Evolutionary conservation across 2,329 filamentous ascomycete genomes (phyloP).

Genomic region (Orbilia ellipsospora): DNA sequence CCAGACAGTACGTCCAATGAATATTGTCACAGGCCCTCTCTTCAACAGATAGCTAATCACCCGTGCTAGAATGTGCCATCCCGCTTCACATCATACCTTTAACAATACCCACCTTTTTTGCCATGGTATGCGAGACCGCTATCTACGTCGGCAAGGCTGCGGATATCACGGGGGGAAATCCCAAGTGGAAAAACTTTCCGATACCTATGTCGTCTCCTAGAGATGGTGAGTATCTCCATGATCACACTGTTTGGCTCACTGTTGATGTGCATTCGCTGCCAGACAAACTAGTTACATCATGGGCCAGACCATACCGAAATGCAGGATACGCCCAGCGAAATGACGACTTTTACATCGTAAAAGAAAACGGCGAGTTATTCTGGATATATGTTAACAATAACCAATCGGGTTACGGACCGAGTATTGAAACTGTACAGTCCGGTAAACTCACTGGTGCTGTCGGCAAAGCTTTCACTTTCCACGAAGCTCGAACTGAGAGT

Average conservation of each 20-base stretch:
- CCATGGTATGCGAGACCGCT: constrained; percentile 72
- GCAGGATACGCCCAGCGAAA: constrained; percentile 71
- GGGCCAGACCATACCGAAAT: constrained; percentile 80
- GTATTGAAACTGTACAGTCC: constrained; percentile 35
- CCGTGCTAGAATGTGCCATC: constrained; percentile 66
- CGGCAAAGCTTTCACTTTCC: constrained; percentile 81
- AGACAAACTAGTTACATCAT: constrained; percentile 79
- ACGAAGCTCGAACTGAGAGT: constrained; percentile 60
- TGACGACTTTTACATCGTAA: constrained; percentile 85
- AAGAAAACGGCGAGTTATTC: constrained; percentile 85
- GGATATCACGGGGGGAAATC: constrained; percentile 62
- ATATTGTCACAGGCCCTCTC: constrained; percentile 25
- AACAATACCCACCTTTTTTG: constrained; percentile 75
- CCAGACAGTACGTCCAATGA: constrained; percentile 61
- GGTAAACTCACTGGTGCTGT: constrained; percentile 72
- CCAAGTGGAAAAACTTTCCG: constrained; percentile 59
- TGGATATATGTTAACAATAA: constrained; percentile 60
- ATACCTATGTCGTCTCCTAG: constrained; percentile 61
- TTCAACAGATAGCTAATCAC: constrained; percentile 59
- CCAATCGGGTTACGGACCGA: constrained; percentile 24
- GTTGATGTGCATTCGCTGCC: constrained; percentile 49
- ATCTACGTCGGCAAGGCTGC: constrained; percentile 66
- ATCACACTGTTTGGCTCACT: too few species aligned
- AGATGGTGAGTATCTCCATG: constrained; percentile 62
- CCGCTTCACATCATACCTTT: constrained; percentile 79